Evolutionary conservation across 2,329 filamentous ascomycete genomes (phyloP), one percentile per base, ranked within the genome.

Genomic region (Dichotomopilus funicola): DNA sequence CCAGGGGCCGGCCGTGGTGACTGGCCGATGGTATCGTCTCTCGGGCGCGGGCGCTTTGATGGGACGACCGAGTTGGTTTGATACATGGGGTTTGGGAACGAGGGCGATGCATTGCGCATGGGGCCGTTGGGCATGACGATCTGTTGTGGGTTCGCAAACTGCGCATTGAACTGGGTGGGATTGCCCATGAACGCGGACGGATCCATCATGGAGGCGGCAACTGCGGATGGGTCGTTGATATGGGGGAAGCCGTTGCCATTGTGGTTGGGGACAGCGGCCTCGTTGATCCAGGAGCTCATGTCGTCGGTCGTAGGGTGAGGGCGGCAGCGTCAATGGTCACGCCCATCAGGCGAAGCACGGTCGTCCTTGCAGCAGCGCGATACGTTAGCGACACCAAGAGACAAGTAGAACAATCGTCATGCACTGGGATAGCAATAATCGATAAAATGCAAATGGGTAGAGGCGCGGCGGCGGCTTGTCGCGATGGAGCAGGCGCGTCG

Each of bases 61-160:
- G 92, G 92, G 63, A 96, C 86, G 66, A 95, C 85, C 48, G 87
- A 80, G 73, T 89, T 92, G 63, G 89, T 89, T 69, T 91, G 87
- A 75, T 92, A 95, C 66, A 83, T 81, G 59, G 87, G 82, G 67
- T 88, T 88, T 67, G 87, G 81, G 71, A 89, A 92, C 57, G 84
- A 84, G 45, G 88, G 88, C 53, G 89, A 91, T 59, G 84, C 85
- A 72, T 90, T 91, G 78, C 89, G 89, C 77, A 88, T 86, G 66
- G 79, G 83, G 73, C 89, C 87, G 75, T 92, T 94, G 70, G 89
- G 88, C 81, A 92, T 87, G 67, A 75, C 72, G 72, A 82, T 78
- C 68, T 81, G 79, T 61, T 81, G 79, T 51, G 73, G 74, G 64
- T 80, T 83, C 59, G 76, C 70, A 63, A 81, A 83, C 66, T 82